These are phyloP conservation scores for Fusarium napiforme DNA, from an alignment of 2,329 filamentous ascomycete species.

Conservation along the genomic window DNA sequence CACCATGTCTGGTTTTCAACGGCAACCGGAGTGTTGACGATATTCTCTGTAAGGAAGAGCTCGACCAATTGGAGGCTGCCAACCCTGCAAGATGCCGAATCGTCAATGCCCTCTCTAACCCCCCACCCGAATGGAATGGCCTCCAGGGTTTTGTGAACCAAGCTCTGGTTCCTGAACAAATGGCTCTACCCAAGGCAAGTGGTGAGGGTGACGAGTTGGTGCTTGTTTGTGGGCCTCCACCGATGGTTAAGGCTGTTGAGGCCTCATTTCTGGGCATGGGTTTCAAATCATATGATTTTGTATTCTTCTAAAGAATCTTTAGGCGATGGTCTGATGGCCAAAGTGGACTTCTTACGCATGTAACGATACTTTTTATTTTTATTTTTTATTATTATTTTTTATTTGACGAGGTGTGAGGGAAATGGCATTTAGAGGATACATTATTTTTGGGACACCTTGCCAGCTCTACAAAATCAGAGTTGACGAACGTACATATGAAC, in stretches of 20 bases:
- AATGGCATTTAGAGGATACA: neutral
- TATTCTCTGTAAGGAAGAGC: slow-evolving; percentile 80
- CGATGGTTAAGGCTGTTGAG: slow-evolving; percentile 76
- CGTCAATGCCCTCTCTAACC: slow-evolving; percentile 75
- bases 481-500: neutral
- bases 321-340: neutral
- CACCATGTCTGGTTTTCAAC: slow-evolving; percentile 77
- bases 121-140: slow-evolving; percentile 73
- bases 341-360: neutral
- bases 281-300: slow-evolving; percentile 60
- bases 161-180: slow-evolving; percentile 70
- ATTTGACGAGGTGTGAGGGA: neutral
- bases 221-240: slow-evolving; percentile 81
- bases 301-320: slow-evolving; percentile 40
- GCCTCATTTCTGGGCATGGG: slow-evolving; percentile 66
- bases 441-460: slow-evolving; percentile 2
- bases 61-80: slow-evolving; percentile 70
- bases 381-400: neutral
- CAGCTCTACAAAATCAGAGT: neutral
- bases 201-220: slow-evolving; percentile 67
- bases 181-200: slow-evolving; percentile 52
- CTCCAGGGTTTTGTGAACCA: slow-evolving; percentile 73
- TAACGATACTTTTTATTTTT: neutral
- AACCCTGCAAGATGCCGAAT: slow-evolving; percentile 70
- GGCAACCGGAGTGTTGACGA: slow-evolving; percentile 83